Percentiles rank a stretch among this genome's conserved stretches.
Evolutionary conservation across 2,329 filamentous ascomycete species (phyloP).

Genomic region (Diaporthe citri): DNA sequence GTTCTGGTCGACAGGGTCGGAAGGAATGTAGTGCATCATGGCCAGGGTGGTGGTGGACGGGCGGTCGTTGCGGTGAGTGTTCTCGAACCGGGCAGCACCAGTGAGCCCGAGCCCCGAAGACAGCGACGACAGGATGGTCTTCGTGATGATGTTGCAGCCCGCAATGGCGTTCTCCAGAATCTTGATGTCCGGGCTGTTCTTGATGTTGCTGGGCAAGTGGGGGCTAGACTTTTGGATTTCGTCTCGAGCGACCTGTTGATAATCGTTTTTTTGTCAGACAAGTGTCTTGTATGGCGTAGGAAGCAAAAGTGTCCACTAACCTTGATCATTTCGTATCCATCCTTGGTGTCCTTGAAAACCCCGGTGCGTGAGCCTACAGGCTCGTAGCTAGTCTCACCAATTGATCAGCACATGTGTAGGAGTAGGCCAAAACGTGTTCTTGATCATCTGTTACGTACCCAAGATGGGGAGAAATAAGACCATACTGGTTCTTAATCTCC

Average conservation of each 20-base stretch:
- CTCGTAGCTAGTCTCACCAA: slow-evolving; percentile 55
- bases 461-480: slow-evolving; percentile 65
- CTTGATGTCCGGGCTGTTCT: slow-evolving; percentile 61
- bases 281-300: background rate
- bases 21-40: slow-evolving; percentile 67
- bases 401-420: background rate
- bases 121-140: slow-evolving; percentile 63
- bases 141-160: slow-evolving; percentile 63
- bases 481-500: slow-evolving; percentile 69
- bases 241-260: slow-evolving; percentile 60
- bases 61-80: slow-evolving; percentile 63
- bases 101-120: slow-evolving; percentile 60
- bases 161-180: slow-evolving; percentile 64
- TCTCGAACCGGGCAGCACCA: slow-evolving; percentile 62
- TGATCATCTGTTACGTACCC: slow-evolving; percentile 51
- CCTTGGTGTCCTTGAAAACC: slow-evolving; percentile 60
- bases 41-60: slow-evolving; percentile 64
- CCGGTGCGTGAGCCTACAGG: slow-evolving; percentile 62
- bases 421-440: slow-evolving; percentile 2
- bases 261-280: slow-evolving; percentile 44
- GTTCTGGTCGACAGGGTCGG: slow-evolving; percentile 55
- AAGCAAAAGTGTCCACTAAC: slow-evolving; percentile 41
- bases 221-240: slow-evolving; percentile 46
- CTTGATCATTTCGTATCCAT: slow-evolving; percentile 68
- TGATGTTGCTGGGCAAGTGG: slow-evolving; percentile 59